These are phyloP conservation scores for Hymenoscyphus occultus DNA, from an alignment of 2,329 filamentous ascomycete species.

Conservation along the genomic window DNA sequence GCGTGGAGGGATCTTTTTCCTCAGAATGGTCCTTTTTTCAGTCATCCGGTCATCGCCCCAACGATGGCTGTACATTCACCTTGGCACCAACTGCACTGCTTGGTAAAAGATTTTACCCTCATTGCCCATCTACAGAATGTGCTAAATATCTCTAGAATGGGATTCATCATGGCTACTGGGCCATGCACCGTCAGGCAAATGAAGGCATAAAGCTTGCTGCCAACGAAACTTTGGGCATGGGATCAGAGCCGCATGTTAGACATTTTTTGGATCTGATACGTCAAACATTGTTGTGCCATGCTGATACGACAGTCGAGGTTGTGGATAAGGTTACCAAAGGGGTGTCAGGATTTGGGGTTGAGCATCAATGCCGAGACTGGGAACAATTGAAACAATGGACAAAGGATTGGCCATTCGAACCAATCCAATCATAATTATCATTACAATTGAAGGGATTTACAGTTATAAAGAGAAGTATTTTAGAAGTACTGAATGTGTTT, in stretches of 20 bases:
- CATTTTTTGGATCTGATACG: conserved; percentile 11
- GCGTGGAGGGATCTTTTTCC: conserved; percentile 4
- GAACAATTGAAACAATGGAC: conserved; percentile 6
- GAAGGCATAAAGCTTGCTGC: not conserved
- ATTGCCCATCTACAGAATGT: not conserved
- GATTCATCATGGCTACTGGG: conserved; percentile 1
- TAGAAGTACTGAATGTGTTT: too few species aligned
- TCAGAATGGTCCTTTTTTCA: conserved; percentile 2
- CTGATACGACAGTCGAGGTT: conserved; percentile 7
- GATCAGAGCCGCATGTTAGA: conserved; percentile 4
- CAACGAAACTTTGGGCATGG: not conserved
- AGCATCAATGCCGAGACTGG: conserved; percentile 5
- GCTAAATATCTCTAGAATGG: not conserved
- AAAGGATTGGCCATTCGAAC: too few species aligned
- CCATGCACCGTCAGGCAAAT: conserved; percentile 1
- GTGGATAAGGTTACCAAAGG: conserved; percentile 6
- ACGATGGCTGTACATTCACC: not conserved
- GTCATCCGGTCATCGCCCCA: conserved; percentile 4
- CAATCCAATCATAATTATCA: too few species aligned
- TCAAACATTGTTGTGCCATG: conserved; percentile 10
- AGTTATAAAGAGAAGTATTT: too few species aligned
- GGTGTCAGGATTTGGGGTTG: not conserved
- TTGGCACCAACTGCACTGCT: conserved; percentile 6
- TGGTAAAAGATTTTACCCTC: not conserved
- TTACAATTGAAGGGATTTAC: too few species aligned